Evolutionary conservation across 768 basidiomycete genomes (phyloP).

Genomic region (Leccinum aurantiacum): DNA sequence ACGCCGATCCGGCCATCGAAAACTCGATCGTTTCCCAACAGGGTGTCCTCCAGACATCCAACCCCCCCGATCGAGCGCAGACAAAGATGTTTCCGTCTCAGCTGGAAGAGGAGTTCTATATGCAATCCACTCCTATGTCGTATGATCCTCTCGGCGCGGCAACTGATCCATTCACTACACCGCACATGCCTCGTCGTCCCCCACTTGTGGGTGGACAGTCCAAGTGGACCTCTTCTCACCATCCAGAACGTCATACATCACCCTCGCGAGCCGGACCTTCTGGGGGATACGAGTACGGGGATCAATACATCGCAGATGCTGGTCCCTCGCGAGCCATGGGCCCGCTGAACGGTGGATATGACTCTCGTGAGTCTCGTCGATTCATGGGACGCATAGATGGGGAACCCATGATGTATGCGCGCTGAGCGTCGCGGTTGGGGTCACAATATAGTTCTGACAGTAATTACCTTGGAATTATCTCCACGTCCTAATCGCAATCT

Average conservation of each 20-base stretch:
- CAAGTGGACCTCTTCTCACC: neutral
- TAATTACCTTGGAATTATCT: neutral
- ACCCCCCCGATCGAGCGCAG: conserved; percentile 6
- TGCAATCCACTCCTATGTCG: neutral
- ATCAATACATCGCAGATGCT: neutral
- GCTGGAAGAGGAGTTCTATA: conserved; percentile 3
- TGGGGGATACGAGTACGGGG: neutral
- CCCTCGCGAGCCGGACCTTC: neutral
- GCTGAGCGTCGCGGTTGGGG: neutral
- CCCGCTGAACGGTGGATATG: neutral
- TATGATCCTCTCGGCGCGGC: neutral
- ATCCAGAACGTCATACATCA: neutral
- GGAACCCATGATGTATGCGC: neutral
- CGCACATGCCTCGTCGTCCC: neutral
- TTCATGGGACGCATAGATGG: neutral
- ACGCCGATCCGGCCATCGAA: neutral
- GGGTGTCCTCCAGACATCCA: conserved; percentile 7
- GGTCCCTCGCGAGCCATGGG: conserved; percentile 8
- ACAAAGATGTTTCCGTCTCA: conserved; percentile 7
- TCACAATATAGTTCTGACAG: neutral
- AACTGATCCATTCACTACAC: neutral
- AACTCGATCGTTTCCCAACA: conserved; percentile 1
- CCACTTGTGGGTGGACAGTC: conserved; percentile 2
- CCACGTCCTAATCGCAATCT: neutral
- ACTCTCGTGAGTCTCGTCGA: too few species aligned